These are phyloP conservation scores for Solanum bulbocastanum DNA, from an alignment of 257 asterid genomes.

Conservation along the genomic window DNA sequence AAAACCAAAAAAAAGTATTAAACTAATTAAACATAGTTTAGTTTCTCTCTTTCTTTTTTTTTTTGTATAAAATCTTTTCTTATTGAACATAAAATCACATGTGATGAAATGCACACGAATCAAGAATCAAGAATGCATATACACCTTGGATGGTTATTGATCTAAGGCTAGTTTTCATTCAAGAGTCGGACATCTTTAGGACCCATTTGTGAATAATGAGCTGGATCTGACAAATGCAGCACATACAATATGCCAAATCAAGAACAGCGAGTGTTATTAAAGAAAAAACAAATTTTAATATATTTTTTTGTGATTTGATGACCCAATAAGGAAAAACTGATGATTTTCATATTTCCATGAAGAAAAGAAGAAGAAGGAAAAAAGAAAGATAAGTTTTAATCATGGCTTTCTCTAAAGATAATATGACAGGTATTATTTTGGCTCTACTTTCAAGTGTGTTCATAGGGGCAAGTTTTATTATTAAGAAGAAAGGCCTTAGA, in stretches of 20 bases:
- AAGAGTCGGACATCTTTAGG: background rate
- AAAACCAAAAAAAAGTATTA: too few relatives aligned
- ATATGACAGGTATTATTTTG: slow-evolving; percentile 53
- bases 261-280: background rate
- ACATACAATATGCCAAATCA: background rate
- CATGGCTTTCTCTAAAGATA: slow-evolving; percentile 48
- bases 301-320: slow-evolving; percentile 4
- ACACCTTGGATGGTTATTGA: background rate
- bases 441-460: slow-evolving; percentile 66
- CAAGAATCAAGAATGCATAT: background rate
- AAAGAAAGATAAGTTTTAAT: background rate
- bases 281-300: background rate
- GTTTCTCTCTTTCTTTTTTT: too few relatives aligned
- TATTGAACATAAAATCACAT: background rate
- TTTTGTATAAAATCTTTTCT: background rate
- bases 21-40: background rate
- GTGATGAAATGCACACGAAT: background rate
- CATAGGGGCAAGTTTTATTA: slow-evolving; percentile 70
- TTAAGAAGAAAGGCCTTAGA: slow-evolving; percentile 77
- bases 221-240: background rate
- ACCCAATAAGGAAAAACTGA: slow-evolving; percentile 5
- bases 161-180: background rate
- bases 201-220: background rate
- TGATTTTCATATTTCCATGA: slow-evolving; percentile 25
- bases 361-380: slow-evolving; percentile 5